Conservation (phyloP, 108 stramenopile genomes). For the Mayamaea pseudoterrestris region DNA sequence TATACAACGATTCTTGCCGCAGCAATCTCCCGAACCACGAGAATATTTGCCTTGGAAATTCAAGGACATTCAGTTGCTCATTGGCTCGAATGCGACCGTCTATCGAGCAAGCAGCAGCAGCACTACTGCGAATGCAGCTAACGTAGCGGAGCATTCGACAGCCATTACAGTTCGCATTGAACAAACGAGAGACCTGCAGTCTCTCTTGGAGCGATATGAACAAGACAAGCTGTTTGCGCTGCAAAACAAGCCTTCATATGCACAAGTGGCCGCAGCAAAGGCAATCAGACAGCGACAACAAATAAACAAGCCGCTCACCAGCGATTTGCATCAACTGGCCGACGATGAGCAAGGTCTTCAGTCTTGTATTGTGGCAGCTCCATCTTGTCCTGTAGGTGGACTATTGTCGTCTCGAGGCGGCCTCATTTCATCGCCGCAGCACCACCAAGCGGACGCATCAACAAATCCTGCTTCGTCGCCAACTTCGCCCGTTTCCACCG, state of each 20-base stretch:
- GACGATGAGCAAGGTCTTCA: conserved; percentile 43
- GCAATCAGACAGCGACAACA: not conserved
- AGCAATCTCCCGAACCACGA: conserved; percentile 20
- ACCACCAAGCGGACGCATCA: not conserved
- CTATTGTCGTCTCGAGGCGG: conserved; percentile 3
- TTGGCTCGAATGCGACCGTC: conserved; percentile 62
- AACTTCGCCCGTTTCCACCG: not conserved
- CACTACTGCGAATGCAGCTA: conserved; percentile 1
- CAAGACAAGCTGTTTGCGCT: conserved; percentile 2
- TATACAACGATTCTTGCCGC: conserved; percentile 13
- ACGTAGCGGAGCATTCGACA: not conserved
- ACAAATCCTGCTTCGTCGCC: not conserved
- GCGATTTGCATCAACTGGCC: conserved; percentile 12
- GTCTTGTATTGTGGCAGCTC: conserved; percentile 56
- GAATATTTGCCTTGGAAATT: conserved; percentile 70
- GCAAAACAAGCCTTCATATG: not conserved
- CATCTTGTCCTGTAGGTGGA: conserved; percentile 18
- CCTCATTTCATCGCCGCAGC: too few relatives aligned
- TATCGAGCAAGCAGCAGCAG: conserved; percentile 8
- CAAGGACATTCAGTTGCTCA: conserved; percentile 54
- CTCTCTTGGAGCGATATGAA: conserved; percentile 16
- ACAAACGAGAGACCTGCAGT: conserved; percentile 30
- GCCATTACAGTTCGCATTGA: conserved; percentile 43
- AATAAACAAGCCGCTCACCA: not conserved
- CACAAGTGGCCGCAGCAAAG: not conserved